Evolutionary conservation across 352 stramenopile genomes (phyloP).

Genomic region (Pythium rhizo-oryzae): DNA sequence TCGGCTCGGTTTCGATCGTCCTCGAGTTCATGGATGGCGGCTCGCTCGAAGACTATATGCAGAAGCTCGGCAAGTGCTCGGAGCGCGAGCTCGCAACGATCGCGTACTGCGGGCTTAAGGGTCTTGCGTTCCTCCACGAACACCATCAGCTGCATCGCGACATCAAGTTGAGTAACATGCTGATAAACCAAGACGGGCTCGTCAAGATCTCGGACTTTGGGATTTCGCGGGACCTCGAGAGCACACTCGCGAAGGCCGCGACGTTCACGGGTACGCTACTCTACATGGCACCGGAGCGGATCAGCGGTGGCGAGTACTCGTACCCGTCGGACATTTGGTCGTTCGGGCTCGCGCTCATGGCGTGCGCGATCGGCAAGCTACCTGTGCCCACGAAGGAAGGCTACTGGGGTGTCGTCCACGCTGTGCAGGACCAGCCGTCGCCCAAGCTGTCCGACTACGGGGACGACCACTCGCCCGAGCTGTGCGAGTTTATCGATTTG

Average conservation of each 20-base stretch:
- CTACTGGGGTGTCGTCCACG: constrained; percentile 91
- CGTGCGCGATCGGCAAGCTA: constrained; percentile 85
- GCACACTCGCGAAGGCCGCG: constrained; percentile 83
- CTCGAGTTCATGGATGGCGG: constrained; percentile 95
- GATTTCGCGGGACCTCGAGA: constrained; percentile 81
- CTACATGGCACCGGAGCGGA: constrained; percentile 95
- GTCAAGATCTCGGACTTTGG: constrained; percentile 91
- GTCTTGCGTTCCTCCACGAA: constrained; percentile 88
- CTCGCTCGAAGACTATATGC: constrained; percentile 82
- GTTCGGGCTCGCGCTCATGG: constrained; percentile 82
- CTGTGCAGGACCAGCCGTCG: constrained; percentile 77
- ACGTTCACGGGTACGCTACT: constrained; percentile 92
- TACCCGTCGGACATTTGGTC: constrained; percentile 89
- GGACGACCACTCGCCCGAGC: constrained; percentile 58
- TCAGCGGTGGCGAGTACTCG: constrained; percentile 90
- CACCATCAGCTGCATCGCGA: constrained; percentile 93
- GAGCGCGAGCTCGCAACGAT: constrained; percentile 87
- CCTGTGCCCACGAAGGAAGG: constrained; percentile 82
- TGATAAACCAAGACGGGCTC: constrained; percentile 84
- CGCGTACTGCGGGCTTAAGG: constrained; percentile 74
- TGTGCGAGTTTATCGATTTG: constrained; percentile 81
- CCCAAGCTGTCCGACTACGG: constrained; percentile 67
- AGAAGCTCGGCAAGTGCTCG: constrained; percentile 39
- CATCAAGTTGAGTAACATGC: constrained; percentile 96
- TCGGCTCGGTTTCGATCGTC: constrained; percentile 91